Evolutionary conservation across 176 grass and related monocot species (phyloP).

Genomic region (Oryza brachyantha): DNA sequence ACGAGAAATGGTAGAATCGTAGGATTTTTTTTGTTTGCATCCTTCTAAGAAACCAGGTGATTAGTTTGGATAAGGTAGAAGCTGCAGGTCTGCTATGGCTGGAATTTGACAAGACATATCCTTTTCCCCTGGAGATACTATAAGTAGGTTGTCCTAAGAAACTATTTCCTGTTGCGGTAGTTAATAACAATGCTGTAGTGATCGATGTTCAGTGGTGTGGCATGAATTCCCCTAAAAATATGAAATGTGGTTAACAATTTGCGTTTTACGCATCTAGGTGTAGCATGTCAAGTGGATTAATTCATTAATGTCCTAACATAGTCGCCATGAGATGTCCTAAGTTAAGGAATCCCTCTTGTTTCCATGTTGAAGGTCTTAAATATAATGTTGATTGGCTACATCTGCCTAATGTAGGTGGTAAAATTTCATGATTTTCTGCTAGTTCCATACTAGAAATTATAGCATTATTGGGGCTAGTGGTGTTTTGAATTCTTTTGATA

Average conservation of each 20-base stretch:
- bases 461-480: not conserved
- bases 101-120: not conserved
- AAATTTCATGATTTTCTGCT: conserved; percentile 7
- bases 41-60: not conserved
- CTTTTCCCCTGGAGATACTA: not conserved
- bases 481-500: not conserved
- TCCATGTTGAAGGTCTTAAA: not conserved
- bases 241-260: not conserved
- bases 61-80: not conserved
- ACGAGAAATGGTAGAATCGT: not conserved
- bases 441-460: not conserved
- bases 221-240: not conserved
- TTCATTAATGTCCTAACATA: not conserved
- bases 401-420: not conserved
- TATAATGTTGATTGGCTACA: not conserved
- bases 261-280: not conserved
- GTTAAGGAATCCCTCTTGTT: not conserved
- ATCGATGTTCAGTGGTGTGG: not conserved
- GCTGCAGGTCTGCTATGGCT: not conserved
- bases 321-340: not conserved
- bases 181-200: conserved; percentile 1
- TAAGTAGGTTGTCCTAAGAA: conserved; percentile 1
- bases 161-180: not conserved
- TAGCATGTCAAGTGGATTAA: not conserved
- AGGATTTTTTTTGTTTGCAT: not conserved